Evolutionary conservation across 2,329 filamentous ascomycete genomes (phyloP), one percentile per base, ranked within the genome.

Genomic region (Botrytis byssoidea): DNA sequence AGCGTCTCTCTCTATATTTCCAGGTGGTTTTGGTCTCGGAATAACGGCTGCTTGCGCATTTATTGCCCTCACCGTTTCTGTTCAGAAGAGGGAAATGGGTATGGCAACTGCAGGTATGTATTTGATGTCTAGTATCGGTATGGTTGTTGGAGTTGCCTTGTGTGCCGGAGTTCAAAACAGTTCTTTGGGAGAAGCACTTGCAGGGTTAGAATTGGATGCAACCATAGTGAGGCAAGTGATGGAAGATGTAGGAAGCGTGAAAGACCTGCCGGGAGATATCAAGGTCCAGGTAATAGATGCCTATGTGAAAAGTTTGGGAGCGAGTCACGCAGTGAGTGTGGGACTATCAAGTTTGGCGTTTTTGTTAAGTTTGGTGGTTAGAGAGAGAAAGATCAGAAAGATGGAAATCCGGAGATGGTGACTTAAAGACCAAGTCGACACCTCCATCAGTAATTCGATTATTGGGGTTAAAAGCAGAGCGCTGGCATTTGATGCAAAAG

Each of bases 1-100:
- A 74, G 88, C 90, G 75, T 88, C 88, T 0, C 78, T 91, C 0
- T 89, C 90, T 74, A 89, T 91, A 37, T 81, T 90, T 8, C 89
- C 89, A 0, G 77, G 87, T 2, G 87, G 88, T 0, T 83, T 89
- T 70, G 87, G 86, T 0, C 84, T 84, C 0, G 87, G 87, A 0
- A 82, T 87, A 48, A 81, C 84, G 0, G 79, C 82, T 2, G 83
- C 84, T 0, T 83, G 86, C 0, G 81, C 83, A 0, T 88, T 89
- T 75, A 83, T 89, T 16, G 83, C 83, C 4, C 82, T 89, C 74
- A 85, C 85, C 0, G 82, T 85, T 5, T 83, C 83, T 22, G 81
- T 88, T 1, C 80, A 83, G 3, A 81, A 83, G 9, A 77, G 80
- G 7, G 83, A 88, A 51, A 83, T 86, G 29, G 87, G 86, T 0